Evolutionary conservation across 768 basidiomycete genomes (phyloP).

Genomic region (Leccinellum rugosiceps): DNA sequence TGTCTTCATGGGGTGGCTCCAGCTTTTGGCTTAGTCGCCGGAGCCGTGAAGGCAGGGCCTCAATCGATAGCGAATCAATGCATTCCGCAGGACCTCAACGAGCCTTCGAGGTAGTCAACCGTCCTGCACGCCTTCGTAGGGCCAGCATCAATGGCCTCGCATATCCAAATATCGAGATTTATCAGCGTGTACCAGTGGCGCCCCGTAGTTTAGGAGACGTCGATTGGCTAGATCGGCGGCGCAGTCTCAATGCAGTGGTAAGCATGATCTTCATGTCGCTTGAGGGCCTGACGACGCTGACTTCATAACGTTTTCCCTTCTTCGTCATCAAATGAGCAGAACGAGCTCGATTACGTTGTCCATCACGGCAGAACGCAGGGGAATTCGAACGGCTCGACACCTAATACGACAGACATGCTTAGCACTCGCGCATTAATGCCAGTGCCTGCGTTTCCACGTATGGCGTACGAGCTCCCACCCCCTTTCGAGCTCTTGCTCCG

Average conservation of each 20-base stretch:
- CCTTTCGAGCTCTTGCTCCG: conserved; percentile 42
- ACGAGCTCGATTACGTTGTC: conserved; percentile 70
- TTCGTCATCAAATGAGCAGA: conserved; percentile 40
- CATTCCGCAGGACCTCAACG: conserved; percentile 35
- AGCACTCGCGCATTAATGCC: conserved; percentile 41
- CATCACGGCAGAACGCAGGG: conserved; percentile 48
- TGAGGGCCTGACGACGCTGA: conserved; percentile 19
- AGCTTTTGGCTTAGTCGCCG: conserved; percentile 36
- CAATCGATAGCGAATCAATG: conserved; percentile 39
- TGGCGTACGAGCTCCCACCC: conserved; percentile 33
- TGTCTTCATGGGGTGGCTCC: conserved; percentile 39
- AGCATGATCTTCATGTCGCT: conserved; percentile 29
- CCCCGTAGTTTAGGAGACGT: conserved; percentile 64
- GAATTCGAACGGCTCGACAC: conserved; percentile 40
- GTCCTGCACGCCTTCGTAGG: conserved; percentile 52
- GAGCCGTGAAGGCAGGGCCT: conserved; percentile 34
- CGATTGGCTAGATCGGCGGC: conserved; percentile 74
- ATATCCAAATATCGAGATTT: conserved; percentile 42
- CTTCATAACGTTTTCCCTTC: conserved; percentile 12
- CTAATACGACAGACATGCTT: conserved; percentile 49
- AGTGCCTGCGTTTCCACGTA: conserved; percentile 22
- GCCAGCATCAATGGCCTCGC: conserved; percentile 43
- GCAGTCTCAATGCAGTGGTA: conserved; percentile 70
- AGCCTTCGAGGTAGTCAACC: conserved; percentile 49
- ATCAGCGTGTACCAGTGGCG: conserved; percentile 42